Base-by-base conservation (phyloP, 441 rosid genomes). In the Pelargonium myrrhifolium region DNA sequence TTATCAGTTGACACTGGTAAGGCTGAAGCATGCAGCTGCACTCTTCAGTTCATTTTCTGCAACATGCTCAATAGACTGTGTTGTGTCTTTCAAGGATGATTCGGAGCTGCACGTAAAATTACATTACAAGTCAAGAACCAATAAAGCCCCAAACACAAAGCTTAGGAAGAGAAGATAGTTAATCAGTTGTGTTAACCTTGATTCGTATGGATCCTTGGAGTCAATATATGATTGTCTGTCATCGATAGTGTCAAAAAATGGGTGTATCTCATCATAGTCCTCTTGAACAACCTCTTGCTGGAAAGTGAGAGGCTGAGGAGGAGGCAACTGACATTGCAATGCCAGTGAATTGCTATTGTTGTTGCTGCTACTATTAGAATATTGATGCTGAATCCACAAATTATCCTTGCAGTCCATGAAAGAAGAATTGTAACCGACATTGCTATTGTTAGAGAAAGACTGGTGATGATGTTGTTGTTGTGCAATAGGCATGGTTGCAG, bases 11-110 rank as follows among this genome's bases (percentile, higher is more conserved):
- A 90, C 86, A 82, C 94, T 93, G 26, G 93, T 93, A 21, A 93
- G 95, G 74, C 85, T 89, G 77, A 93, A 87, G 77, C 96, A 83
- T 14, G 89, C 90, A 15, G 96, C 92, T 9, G 95, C 97, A 77
- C 74, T 91, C 84, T 88, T 93, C 82, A 88, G 47, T 73, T 89
- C 96, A 6, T 85, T 88, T 65, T 86, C 89, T 3, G 82, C 89
- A 10, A 75, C 85, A 60, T 76, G 84, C 71, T 83, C 84, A 2
- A 77, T 75, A 5, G 86, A 78, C 62, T 78, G 79, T 60, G 84
- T 76, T 2, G 77, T 76, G 49, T 84, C 92, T 74, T 86, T 85
- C 76, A 88, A 26, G 12, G 88, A 81, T 71, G 82, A 89, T 75
- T 83, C 95, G 0, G 89, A 85, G 82, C 97, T 90, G 83, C 78